Evolutionary conservation across 306 rosid species (phyloP).

Genomic region (Delonix regia): DNA sequence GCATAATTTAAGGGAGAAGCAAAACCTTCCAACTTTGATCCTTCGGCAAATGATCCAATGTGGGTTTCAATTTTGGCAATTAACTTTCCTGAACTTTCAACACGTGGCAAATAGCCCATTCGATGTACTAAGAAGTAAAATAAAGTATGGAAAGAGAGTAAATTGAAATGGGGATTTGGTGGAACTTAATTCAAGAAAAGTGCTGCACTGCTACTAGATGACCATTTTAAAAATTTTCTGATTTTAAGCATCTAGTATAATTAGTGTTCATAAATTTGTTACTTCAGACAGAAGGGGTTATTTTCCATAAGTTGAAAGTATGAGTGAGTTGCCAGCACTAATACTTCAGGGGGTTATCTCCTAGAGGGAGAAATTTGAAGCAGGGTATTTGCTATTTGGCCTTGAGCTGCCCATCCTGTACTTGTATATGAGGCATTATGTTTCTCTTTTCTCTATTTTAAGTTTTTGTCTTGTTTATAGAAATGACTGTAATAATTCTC

Average conservation of each 20-base stretch:
- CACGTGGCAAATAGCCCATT: background rate
- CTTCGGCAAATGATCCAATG: background rate
- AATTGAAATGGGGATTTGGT: background rate
- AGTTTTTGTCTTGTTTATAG: background rate
- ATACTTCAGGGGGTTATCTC: background rate
- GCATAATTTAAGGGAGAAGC: background rate
- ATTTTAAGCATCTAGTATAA: background rate
- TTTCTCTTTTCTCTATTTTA: background rate
- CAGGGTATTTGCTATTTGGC: background rate
- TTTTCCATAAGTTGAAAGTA: background rate
- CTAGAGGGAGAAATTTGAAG: background rate
- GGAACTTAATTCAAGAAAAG: background rate
- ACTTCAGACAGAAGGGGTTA: background rate
- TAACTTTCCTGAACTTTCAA: background rate
- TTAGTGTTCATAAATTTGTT: background rate
- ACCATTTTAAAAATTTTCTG: background rate
- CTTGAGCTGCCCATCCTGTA: background rate
- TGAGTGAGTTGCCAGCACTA: background rate
- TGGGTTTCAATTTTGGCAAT: background rate
- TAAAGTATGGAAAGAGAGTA: background rate
- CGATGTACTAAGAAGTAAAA: background rate
- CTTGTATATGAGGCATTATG: background rate
- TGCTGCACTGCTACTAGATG: background rate
- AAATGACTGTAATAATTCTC: background rate
- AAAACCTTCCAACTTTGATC: background rate